A percentile compares a stretch with the other conserved stretches of the same genome.
These are phyloP conservation scores for Peronospora tabacina DNA, from an alignment of 352 stramenopile species.

Conservation along the genomic window DNA sequence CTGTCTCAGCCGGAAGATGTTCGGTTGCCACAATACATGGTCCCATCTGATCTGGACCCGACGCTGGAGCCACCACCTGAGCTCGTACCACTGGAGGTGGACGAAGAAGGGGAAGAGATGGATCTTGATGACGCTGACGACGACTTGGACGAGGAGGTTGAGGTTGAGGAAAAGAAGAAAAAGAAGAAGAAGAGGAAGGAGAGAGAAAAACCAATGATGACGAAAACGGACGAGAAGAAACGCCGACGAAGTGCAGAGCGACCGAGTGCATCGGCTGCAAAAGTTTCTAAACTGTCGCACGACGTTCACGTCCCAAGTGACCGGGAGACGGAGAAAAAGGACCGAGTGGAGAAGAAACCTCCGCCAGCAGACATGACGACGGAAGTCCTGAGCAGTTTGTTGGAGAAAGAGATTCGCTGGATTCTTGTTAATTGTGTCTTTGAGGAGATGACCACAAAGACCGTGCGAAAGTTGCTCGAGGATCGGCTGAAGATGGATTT, in stretches of 20 bases:
- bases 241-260: slow-evolving; percentile 23
- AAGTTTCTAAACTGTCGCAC: slow-evolving; percentile 36
- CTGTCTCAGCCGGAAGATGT: slow-evolving; percentile 68
- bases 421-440: slow-evolving; percentile 72
- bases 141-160: too few relatives aligned
- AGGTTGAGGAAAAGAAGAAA: slow-evolving; percentile 24
- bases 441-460: slow-evolving; percentile 82
- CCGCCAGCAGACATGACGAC: slow-evolving; percentile 26
- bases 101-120: slow-evolving; percentile 33
- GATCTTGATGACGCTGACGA: slow-evolving; percentile 10
- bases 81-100: slow-evolving; percentile 21
- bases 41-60: slow-evolving; percentile 77
- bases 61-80: slow-evolving; percentile 55
- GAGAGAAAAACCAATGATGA: slow-evolving; percentile 12
- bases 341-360: slow-evolving; percentile 18
- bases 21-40: slow-evolving; percentile 63
- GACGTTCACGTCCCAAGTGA: slow-evolving; percentile 36
- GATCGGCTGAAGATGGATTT: slow-evolving; percentile 63
- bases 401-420: slow-evolving; percentile 77
- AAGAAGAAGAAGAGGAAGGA: slow-evolving; percentile 14
- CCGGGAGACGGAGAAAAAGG: slow-evolving; percentile 1
- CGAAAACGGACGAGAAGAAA: slow-evolving; percentile 36
- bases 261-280: slow-evolving; percentile 2
- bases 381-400: slow-evolving; percentile 39
- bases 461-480: slow-evolving; percentile 63